Evolutionary conservation across 768 basidiomycete genomes (phyloP).

Genomic region (Lactarius deliciosus): DNA sequence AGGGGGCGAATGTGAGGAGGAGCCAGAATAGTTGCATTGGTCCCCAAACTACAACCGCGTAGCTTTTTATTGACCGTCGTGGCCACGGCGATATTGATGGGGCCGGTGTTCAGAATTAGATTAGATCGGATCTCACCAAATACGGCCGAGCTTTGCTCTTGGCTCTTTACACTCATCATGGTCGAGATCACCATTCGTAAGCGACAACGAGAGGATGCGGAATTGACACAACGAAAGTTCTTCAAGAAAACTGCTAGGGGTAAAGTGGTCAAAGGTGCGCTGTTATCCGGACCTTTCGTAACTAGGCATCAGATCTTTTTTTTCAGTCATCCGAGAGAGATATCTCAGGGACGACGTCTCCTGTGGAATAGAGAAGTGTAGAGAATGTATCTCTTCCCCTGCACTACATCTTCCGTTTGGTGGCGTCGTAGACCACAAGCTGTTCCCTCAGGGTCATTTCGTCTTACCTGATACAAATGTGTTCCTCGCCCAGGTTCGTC

Average conservation of each 20-base stretch:
- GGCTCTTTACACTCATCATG: conserved; percentile 36
- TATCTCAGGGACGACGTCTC: conserved; percentile 91
- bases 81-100: neutral
- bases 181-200: conserved; percentile 71
- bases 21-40: conserved; percentile 49
- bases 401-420: conserved; percentile 53
- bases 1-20: conserved; percentile 44
- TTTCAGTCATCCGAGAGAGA: conserved; percentile 78
- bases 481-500: conserved; percentile 79
- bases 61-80: neutral
- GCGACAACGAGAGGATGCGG: conserved; percentile 66
- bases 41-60: neutral
- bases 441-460: conserved; percentile 69
- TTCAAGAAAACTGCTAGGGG: conserved; percentile 95
- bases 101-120: conserved; percentile 8
- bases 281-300: conserved; percentile 7
- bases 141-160: neutral
- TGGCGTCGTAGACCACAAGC: conserved; percentile 57
- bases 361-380: conserved; percentile 78
- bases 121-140: conserved; percentile 9
- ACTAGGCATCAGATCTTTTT: neutral
- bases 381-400: conserved; percentile 49
- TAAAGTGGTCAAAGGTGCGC: conserved; percentile 87
- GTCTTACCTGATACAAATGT: conserved; percentile 94
- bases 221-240: conserved; percentile 84